Evolutionary conservation across 1,284 basidiomycete species (phyloP).

Genomic region (Rhodotorula sp.): DNA sequence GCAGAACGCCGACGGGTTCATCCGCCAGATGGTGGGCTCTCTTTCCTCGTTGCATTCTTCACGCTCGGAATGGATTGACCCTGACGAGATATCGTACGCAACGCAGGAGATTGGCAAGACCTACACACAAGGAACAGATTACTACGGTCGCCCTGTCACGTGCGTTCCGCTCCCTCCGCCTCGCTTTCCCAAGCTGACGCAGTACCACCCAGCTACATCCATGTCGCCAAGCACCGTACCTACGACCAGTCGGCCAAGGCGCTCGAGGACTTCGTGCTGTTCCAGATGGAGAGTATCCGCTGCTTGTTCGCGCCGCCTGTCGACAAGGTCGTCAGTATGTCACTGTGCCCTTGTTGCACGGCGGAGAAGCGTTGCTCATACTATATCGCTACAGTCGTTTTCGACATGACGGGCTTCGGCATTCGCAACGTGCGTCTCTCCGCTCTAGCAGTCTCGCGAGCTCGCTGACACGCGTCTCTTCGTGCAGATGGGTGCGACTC

Average conservation of each 20-base stretch:
- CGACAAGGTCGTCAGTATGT: constrained; percentile 48
- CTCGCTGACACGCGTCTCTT: neutral
- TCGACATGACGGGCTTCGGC: constrained; percentile 48
- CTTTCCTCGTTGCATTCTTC: neutral
- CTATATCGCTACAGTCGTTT: constrained; percentile 42
- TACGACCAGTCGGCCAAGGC: constrained; percentile 47
- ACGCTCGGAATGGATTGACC: no score
- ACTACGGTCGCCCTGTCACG: constrained; percentile 49
- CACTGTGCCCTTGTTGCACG: neutral
- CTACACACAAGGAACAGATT: constrained; percentile 49
- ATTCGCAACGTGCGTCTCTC: constrained; percentile 26
- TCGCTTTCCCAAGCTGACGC: neutral
- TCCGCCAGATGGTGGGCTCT: constrained; percentile 46
- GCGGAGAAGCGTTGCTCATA: neutral
- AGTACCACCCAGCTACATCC: constrained; percentile 22
- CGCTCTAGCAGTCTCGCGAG: neutral
- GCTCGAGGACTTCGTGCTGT: constrained; percentile 49
- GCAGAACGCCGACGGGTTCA: constrained; percentile 49
- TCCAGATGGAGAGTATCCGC: constrained; percentile 50
- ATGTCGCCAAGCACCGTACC: constrained; percentile 41
- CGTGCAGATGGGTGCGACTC: neutral
- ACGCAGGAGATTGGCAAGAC: constrained; percentile 47
- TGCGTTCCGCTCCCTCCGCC: constrained; percentile 6
- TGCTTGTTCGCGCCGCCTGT: constrained; percentile 49
- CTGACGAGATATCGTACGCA: fast-evolving